Conservation (phyloP, 768 basidiomycete genomes). For the Rickenella mellea region DNA sequence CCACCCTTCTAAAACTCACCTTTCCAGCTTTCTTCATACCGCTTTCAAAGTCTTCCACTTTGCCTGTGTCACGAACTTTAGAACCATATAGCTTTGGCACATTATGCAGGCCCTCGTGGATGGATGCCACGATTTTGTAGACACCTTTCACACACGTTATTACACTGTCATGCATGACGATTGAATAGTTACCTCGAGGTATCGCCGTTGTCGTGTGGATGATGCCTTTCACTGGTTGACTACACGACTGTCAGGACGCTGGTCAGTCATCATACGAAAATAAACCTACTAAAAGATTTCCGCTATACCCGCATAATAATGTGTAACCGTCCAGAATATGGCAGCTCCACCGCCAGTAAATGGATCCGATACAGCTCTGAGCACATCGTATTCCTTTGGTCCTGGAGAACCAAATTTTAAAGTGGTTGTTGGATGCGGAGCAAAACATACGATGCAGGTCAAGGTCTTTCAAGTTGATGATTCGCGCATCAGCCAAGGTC, state of each 20-base stretch:
- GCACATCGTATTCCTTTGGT: slow-evolving; percentile 33
- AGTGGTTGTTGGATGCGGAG: background rate
- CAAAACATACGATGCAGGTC: slow-evolving; percentile 37
- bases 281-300: slow-evolving; percentile 38
- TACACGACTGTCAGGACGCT: background rate
- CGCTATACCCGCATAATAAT: slow-evolving; percentile 35
- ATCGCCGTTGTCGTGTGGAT: slow-evolving; percentile 38
- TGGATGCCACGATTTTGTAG: slow-evolving; percentile 27
- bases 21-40: slow-evolving; percentile 41
- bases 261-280: background rate
- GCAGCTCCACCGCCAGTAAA: slow-evolving; percentile 35
- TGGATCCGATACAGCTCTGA: slow-evolving; percentile 29
- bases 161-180: background rate
- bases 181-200: slow-evolving; percentile 26
- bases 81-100: slow-evolving; percentile 33
- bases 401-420: slow-evolving; percentile 15
- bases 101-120: slow-evolving; percentile 38
- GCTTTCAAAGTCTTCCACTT: slow-evolving; percentile 31
- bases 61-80: slow-evolving; percentile 26
- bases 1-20: slow-evolving; percentile 13
- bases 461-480: slow-evolving; percentile 32
- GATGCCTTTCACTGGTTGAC: slow-evolving; percentile 29
- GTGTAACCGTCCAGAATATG: slow-evolving; percentile 41
- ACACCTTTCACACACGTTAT: slow-evolving; percentile 21
- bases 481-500: slow-evolving; percentile 32